Conservation (phyloP, 164 flowering plant species). For the Stephania cephalantha region DNA sequence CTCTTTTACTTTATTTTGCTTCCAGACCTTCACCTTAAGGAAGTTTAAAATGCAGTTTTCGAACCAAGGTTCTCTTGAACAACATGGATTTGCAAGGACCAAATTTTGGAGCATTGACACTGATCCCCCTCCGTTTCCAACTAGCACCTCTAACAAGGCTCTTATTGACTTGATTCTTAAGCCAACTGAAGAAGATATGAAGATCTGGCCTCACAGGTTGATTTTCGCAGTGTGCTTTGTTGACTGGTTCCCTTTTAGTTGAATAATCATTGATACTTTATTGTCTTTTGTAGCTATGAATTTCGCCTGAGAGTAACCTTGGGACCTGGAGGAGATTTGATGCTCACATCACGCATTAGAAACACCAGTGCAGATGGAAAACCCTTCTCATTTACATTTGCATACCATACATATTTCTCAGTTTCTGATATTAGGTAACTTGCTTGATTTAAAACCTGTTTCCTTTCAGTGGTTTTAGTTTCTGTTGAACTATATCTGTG, state of each 20-base stretch:
- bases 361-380: conserved; percentile 67
- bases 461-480: neutral
- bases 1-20: conserved; percentile 6
- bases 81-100: conserved; percentile 96
- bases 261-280: conserved; percentile 6
- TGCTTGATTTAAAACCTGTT: neutral
- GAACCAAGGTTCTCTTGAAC: conserved; percentile 64
- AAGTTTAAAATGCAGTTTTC: conserved; percentile 47
- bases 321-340: conserved; percentile 77
- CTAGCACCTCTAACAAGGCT: conserved; percentile 40
- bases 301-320: conserved; percentile 69
- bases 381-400: conserved; percentile 75
- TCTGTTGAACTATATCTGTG: neutral
- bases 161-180: conserved; percentile 73
- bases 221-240: neutral
- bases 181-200: conserved; percentile 71
- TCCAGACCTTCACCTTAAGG: conserved; percentile 5
- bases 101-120: conserved; percentile 71
- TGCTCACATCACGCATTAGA: conserved; percentile 82
- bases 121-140: conserved; percentile 75
- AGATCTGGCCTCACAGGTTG: conserved; percentile 91
- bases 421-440: conserved; percentile 86
- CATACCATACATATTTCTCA: conserved; percentile 81
- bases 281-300: conserved; percentile 50
- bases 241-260: neutral